phyloP scores from a whole-genome alignment of 129 eudicot species.

The Artemisia tridentata region DNA sequence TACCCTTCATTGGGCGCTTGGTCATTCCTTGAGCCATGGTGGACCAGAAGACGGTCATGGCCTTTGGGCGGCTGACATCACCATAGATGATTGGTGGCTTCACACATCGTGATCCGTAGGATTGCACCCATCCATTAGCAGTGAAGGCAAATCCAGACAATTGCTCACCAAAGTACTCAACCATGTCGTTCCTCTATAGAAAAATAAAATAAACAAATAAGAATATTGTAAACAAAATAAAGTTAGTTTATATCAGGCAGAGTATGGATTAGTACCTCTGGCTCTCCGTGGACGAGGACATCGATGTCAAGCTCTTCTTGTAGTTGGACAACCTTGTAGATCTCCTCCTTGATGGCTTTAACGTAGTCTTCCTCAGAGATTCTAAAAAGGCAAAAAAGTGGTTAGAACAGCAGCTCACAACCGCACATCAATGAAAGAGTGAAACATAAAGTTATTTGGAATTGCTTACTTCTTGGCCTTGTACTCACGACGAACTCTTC shows the following conservation, averaged over 20 bases:
- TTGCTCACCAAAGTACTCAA: slow-evolving; percentile 98
- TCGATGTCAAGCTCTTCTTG: slow-evolving; percentile 97
- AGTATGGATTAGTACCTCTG: slow-evolving; percentile 55
- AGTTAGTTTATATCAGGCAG: too few relatives aligned
- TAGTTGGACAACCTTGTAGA: slow-evolving; percentile 81
- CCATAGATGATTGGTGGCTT: slow-evolving; percentile 75
- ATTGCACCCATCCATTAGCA: slow-evolving; percentile 75
- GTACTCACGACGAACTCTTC: slow-evolving; percentile 95
- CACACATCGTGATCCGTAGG: slow-evolving; percentile 73
- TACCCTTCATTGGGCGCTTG: slow-evolving; percentile 76
- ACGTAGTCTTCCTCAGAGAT: slow-evolving; percentile 84
- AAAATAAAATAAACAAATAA: not conserved
- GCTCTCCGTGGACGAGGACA: slow-evolving; percentile 93
- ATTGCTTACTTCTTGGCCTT: slow-evolving; percentile 83
- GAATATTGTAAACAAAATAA: not conserved
- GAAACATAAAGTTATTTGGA: not conserved
- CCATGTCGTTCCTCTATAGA: slow-evolving; percentile 94
- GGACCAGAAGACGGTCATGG: slow-evolving; percentile 77
- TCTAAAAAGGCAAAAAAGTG: slow-evolving; percentile 32
- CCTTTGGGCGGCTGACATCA: slow-evolving; percentile 69
- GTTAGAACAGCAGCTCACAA: slow-evolving; percentile 10
- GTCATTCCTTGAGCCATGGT: slow-evolving; percentile 66
- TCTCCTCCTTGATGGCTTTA: slow-evolving; percentile 79
- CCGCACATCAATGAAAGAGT: not conserved
- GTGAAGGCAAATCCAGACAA: slow-evolving; percentile 96